Evolutionary conservation across 306 rosid genomes (phyloP).

Genomic region (Sicyos baderoa): DNA sequence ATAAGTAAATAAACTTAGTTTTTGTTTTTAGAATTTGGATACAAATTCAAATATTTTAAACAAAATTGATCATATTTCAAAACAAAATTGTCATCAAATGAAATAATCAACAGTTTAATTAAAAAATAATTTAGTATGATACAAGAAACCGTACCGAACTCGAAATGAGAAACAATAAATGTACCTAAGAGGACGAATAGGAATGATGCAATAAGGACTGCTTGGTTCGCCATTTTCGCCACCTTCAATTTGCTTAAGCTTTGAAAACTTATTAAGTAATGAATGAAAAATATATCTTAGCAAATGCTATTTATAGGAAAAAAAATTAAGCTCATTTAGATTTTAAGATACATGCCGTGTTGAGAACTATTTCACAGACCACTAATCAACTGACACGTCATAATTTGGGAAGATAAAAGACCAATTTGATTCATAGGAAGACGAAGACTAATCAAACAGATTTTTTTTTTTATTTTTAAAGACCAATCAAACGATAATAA

Average conservation of each 20-base stretch:
- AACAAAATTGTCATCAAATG: no score
- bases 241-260: neutral
- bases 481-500: no score
- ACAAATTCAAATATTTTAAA: no score
- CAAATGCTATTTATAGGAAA: neutral
- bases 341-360: neutral
- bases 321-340: neutral
- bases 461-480: no score
- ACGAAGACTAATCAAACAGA: constrained; percentile 6
- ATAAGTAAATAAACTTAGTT: no score
- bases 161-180: neutral
- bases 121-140: no score
- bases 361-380: constrained; percentile 6
- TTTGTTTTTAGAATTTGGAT: no score
- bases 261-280: neutral
- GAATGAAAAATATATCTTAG: neutral
- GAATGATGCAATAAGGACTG: neutral
- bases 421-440: neutral
- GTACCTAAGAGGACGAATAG: constrained; percentile 3
- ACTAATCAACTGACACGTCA: neutral
- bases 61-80: no score
- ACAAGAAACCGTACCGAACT: neutral
- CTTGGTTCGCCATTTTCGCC: constrained; percentile 2
- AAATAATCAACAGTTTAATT: no score
- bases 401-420: neutral